Evolutionary conservation across 2,329 filamentous ascomycete species (phyloP).

Genomic region (Fusarium sp.): DNA sequence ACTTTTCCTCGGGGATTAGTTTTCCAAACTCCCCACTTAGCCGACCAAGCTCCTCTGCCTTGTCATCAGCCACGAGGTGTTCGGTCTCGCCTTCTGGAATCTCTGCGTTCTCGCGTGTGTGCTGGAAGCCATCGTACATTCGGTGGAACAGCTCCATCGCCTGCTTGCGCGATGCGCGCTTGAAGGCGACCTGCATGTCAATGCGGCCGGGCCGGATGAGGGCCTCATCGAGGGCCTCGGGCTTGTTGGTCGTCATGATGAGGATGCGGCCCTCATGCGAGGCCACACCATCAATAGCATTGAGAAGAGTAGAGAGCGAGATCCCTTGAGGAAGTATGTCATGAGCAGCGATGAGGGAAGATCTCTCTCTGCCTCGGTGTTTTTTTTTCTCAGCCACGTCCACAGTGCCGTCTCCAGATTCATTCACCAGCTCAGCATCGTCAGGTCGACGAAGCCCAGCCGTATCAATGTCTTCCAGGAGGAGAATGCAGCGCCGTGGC

Average conservation of each 20-base stretch:
- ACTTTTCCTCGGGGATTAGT: neutral
- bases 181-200: neutral
- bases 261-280: neutral
- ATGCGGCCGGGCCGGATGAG: neutral
- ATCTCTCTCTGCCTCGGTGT: neutral
- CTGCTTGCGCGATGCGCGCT: neutral
- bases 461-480: neutral
- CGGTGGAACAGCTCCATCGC: neutral
- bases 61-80: neutral
- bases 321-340: neutral
- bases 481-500: neutral
- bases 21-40: neutral
- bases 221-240: neutral
- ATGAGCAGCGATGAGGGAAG: neutral
- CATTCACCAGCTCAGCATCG: too few relatives aligned
- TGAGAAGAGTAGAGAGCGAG: neutral
- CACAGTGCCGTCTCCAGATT: neutral
- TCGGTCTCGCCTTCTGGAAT: neutral
- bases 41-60: neutral
- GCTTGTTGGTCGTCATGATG: neutral
- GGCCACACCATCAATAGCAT: neutral
- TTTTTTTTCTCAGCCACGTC: neutral
- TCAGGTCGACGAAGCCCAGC: neutral
- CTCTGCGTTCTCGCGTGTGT: neutral
- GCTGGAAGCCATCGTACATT: neutral